Conservation (phyloP, 1,139 yeast genomes). For the Arxiozyma bovina region DNA sequence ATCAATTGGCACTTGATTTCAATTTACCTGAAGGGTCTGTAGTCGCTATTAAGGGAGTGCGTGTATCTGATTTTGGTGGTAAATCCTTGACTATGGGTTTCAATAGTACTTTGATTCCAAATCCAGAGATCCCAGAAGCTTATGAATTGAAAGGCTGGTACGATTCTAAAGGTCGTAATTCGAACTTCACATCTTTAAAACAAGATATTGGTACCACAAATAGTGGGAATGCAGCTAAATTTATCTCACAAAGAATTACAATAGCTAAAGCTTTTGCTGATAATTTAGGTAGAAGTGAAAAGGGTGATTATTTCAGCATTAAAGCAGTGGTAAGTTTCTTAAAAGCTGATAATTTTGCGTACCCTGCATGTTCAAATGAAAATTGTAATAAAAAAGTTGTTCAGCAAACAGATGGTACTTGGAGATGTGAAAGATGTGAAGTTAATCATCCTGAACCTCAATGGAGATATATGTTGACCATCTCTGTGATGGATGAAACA, state of each 20-base stretch:
- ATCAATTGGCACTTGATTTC: slow-evolving; percentile 73
- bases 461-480: slow-evolving; percentile 68
- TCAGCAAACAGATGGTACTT: slow-evolving; percentile 61
- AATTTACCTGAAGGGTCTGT: slow-evolving; percentile 69
- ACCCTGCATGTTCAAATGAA: slow-evolving; percentile 79
- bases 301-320: slow-evolving; percentile 66
- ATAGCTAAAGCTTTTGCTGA: slow-evolving; percentile 60
- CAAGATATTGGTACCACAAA: slow-evolving; percentile 32
- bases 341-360: slow-evolving; percentile 67
- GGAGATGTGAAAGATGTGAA: slow-evolving; percentile 95
- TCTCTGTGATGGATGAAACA: slow-evolving; percentile 66
- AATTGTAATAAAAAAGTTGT: slow-evolving; percentile 79
- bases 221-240: slow-evolving; percentile 22
- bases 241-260: slow-evolving; percentile 47
- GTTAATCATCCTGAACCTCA: slow-evolving; percentile 56
- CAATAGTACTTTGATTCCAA: slow-evolving; percentile 62
- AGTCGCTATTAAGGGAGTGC: slow-evolving; percentile 85
- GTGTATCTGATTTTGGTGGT: slow-evolving; percentile 84
- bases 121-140: slow-evolving; percentile 87
- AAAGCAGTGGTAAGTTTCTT: slow-evolving; percentile 68
- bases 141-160: slow-evolving; percentile 91
- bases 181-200: slow-evolving; percentile 55
- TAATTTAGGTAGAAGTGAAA: slow-evolving; percentile 63
- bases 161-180: slow-evolving; percentile 63
- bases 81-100: slow-evolving; percentile 75